Base-by-base conservation (phyloP, 257 asterid genomes). In the Rubia yunnanensis region DNA sequence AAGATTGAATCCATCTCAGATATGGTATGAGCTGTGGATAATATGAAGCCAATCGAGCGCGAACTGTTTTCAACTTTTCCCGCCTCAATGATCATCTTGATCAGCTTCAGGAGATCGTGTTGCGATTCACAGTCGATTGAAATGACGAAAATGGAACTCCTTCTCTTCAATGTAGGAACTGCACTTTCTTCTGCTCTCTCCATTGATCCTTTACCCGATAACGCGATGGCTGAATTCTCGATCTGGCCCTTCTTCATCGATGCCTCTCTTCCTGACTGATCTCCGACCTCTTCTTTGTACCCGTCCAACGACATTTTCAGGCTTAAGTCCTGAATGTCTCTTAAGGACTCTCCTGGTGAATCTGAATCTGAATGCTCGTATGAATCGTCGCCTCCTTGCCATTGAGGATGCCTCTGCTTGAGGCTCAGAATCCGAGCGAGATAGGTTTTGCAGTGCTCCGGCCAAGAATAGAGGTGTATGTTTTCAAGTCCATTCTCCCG, bases 381-480 rank as follows among this genome's bases (percentile, higher is more conserved):
- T 4, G 73, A 74, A 34, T 70, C 74, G 73, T 74, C 83, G 26
- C 65, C 71, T 66, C 76, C 74, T 65, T 77, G 87, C 95, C 95
- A 88, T 62, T 80, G 80, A 10, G 87, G 89, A 66, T 81, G 85
- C 74, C 95, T 83, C 71, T 82, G 87, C 64, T 82, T 82, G 84
- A 88, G 84, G 66, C 86, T 80, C 46, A 79, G 82, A 58, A 86
- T 74, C 54, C 94, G 88, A 57, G 95, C 83, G 60, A 86, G 68
- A 63, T 80, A 86, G 24, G 95, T 80, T 74, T 72, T 82, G 77
- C 95, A 86, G 71, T 86, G 95, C 83, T 86, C 95, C 3, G 91
- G 91, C 95, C 91, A 86, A 0, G 95, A 86, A 82, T 79, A 86
- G 35, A 77, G 95, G 58, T 86, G 90, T 15, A 86, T 82, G 50